Evolutionary conservation across 805 yeast species (phyloP), one percentile per base, ranked within the genome.

Genomic region (Cyberlindnera nakhonratchasimensis): DNA sequence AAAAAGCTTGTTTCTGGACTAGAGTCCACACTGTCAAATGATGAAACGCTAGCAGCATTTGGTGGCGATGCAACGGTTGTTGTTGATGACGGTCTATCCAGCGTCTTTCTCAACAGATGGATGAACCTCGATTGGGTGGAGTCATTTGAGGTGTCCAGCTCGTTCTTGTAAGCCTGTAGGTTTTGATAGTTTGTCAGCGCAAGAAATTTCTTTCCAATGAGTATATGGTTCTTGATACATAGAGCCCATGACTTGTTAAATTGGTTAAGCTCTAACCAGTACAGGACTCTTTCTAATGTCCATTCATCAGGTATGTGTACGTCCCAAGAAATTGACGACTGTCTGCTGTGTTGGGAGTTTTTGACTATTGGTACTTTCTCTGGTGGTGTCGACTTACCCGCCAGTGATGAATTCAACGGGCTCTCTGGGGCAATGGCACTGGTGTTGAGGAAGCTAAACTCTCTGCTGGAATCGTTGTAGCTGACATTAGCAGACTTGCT

Each of bases 211-310:
- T 77, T 73, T 0, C 89, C 88, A 9, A 71, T 65, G 3, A 89
- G 67, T 37, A 77, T 75, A 46, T 78, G 70, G 32, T 70, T 69
- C 30, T 65, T 65, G 61, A 89, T 84, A 14, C 80, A 73, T 5
- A 69, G 74, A n/a, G 74, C 67, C 96, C 96, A 89, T 12, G 81
- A 67, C 4, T 72, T 75, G 50, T 83, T 82, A 62, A 89, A 89
- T 17, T 74, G 71, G 58, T 88, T 73, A n/a, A 62, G 52, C 7
- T 74, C 80, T 20, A 89, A 68, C 95, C 96, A 89, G 36, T 65
- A 58, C 0, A 71, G 45, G 1, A 88, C 90, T 39, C 84, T 70
- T n/a, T 72, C 77, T 48, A 75, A 65, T 2, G 82, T 77, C 96
- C 96, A 88, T 45, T 77, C 81, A 6, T 69, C 71, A 1, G 84